Conservation (phyloP, 1,284 basidiomycete genomes). For the Apiotrichum domesticum region DNA sequence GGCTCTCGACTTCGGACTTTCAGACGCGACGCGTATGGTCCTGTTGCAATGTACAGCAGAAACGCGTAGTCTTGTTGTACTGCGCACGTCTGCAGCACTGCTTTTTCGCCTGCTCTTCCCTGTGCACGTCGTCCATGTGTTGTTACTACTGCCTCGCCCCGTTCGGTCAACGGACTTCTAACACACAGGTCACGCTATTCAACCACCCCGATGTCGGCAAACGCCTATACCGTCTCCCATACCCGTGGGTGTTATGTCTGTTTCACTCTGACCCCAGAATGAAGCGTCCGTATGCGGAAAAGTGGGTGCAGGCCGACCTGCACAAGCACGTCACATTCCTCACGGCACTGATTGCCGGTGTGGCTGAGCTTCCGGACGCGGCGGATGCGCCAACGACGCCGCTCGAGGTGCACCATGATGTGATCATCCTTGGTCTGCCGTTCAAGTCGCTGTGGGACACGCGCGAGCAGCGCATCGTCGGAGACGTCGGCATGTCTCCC, state of each 20-base stretch:
- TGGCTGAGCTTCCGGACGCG: neutral
- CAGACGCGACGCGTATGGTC: no score
- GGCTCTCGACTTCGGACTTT: no score
- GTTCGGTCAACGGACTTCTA: neutral
- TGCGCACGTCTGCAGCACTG: no score
- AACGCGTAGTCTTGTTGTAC: no score
- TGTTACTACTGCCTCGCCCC: no score
- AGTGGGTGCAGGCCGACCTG: conserved; percentile 5
- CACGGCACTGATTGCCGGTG: neutral
- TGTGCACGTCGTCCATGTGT: no score
- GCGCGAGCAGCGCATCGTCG: conserved; percentile 8
- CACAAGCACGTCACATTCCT: neutral
- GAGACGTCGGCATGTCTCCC: conserved; percentile 15
- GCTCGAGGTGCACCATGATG: conserved; percentile 1
- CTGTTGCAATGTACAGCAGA: no score
- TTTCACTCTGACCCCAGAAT: conserved; percentile 7
- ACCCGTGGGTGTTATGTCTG: conserved; percentile 17
- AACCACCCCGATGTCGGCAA: conserved; percentile 17
- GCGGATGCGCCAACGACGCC: neutral
- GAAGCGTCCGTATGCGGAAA: conserved; percentile 9
- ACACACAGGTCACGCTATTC: conserved; percentile 18
- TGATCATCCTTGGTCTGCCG: conserved; percentile 9
- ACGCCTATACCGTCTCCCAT: conserved; percentile 20
- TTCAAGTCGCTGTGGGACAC: conserved; percentile 15
- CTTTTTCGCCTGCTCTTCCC: no score